Base-by-base conservation (phyloP, 192 early-diverging fungal species). In the Coemansia erecta region DNA sequence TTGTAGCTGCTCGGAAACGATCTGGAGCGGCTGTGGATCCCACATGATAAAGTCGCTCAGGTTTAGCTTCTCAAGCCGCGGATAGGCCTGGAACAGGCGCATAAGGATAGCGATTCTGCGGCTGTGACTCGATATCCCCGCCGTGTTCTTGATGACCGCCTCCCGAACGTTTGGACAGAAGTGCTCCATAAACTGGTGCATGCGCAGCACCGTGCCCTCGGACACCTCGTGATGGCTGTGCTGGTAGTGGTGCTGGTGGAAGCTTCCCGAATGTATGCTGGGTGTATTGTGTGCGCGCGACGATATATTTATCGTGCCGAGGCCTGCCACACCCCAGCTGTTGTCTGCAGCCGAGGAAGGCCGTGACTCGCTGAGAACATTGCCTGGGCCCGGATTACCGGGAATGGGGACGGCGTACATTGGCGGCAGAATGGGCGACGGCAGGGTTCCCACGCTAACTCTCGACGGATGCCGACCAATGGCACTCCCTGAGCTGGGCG, bases 31-130 rank as follows among this genome's bases (percentile, higher is more conserved):
- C 58, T 80, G 71, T 41, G 77, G 59, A 41, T 80, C 77, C 77
- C 77, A 80, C 77, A 80, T 80, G 31, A 80, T 80, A 68, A 80
- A 80, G 42, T 80, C 72, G 72, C 77, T 75, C 21, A 80, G 65
- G 22, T 75, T 62, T 43, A 81, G 58, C 23, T 66, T 62, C 51
- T 81, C 78, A 39, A 81, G 55, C 14, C 78, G 67, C 39, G 78
- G 78, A 48, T 81, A 81, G 26, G 69, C 62, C 40, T 68, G 64
- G 53, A 81, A 81, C 10, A 81, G 56, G 17, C 78, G 68, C 28
- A 28, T 48, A 13, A 81, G 56, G 17, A 81, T 73, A 6, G 66
- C 68, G 13, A 68, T 53, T 7, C 78, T 56, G 39, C 78, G 53
- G 39, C 57, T 56, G 49, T 73, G 78, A 68, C 69, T 81, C 24